Conservation (phyloP, 495 filamentous ascomycete genomes). For the Rhypophila decipiens region DNA sequence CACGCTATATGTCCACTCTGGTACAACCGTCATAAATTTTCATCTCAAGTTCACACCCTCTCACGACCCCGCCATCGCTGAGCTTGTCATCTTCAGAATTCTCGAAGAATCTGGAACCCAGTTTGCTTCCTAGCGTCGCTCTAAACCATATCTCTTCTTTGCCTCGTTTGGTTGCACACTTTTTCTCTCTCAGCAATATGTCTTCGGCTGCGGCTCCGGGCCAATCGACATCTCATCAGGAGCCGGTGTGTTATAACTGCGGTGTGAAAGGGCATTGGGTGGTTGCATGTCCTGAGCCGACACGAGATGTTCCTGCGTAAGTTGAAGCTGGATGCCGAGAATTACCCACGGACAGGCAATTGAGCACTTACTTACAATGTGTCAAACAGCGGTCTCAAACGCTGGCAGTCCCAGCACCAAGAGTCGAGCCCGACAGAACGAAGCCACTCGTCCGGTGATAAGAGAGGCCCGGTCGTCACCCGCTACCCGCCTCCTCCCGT, state of each 20-base stretch:
- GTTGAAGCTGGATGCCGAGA: conserved; percentile 24
- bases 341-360: background rate
- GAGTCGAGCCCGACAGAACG: conserved; percentile 26
- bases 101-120: no score
- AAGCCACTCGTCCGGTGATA: conserved; percentile 18
- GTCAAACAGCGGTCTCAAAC: conserved; percentile 27
- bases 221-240: conserved; percentile 22
- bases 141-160: no score
- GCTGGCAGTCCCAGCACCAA: conserved; percentile 34
- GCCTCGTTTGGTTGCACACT: background rate
- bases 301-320: conserved; percentile 51
- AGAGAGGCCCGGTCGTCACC: conserved; percentile 37
- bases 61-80: no score
- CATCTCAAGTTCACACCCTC: no score
- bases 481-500: conserved; percentile 32
- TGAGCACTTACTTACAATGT: conserved; percentile 15
- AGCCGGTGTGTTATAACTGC: conserved; percentile 47
- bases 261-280: conserved; percentile 42
- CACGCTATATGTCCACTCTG: no score
- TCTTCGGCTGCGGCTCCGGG: conserved; percentile 25
- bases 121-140: no score
- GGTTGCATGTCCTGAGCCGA: conserved; percentile 44
- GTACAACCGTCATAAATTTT: no score
- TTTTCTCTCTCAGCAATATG: background rate
- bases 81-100: no score